Percentiles rank a stretch among this genome's conserved stretches.
Conservation (phyloP, 768 basidiomycete genomes). For the Termitomyces eurrhizus region DNA sequence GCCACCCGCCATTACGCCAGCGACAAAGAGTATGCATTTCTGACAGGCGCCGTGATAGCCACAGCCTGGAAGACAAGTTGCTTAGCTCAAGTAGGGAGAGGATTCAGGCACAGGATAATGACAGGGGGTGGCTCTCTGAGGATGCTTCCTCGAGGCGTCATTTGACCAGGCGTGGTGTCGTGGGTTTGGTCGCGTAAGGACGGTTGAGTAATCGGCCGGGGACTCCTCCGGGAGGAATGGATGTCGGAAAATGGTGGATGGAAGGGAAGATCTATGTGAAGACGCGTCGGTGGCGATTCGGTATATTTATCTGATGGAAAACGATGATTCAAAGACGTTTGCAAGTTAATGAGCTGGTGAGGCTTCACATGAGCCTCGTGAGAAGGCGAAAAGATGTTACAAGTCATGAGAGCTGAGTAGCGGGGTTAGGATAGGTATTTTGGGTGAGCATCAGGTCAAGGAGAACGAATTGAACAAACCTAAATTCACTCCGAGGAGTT, state of each 20-base stretch:
- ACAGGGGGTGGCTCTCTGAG: not conserved
- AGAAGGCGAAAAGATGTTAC: not conserved
- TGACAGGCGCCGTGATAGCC: not conserved
- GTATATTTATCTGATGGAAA: not conserved
- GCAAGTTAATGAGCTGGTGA: no score
- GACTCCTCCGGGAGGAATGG: not conserved
- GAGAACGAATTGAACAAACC: not conserved
- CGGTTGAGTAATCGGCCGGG: constrained; percentile 4
- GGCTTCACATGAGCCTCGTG: no score
- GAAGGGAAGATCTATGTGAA: no score
- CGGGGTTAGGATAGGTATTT: no score
- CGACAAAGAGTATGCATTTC: not conserved
- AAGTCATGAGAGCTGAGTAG: not conserved
- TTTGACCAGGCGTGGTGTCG: not conserved
- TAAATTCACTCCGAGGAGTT: not conserved
- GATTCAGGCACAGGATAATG: not conserved
- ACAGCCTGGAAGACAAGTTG: not conserved
- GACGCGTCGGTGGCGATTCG: not conserved
- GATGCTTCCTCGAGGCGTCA: constrained; percentile 1
- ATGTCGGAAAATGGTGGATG: no score
- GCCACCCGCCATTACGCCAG: not conserved
- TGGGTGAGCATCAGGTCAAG: no score
- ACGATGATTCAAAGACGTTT: not conserved
- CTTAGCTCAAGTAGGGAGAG: not conserved
- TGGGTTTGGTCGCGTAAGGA: constrained; percentile 10